Evolutionary conservation across 352 stramenopile genomes (phyloP).

Genomic region (Poterioochromonas sp.): DNA sequence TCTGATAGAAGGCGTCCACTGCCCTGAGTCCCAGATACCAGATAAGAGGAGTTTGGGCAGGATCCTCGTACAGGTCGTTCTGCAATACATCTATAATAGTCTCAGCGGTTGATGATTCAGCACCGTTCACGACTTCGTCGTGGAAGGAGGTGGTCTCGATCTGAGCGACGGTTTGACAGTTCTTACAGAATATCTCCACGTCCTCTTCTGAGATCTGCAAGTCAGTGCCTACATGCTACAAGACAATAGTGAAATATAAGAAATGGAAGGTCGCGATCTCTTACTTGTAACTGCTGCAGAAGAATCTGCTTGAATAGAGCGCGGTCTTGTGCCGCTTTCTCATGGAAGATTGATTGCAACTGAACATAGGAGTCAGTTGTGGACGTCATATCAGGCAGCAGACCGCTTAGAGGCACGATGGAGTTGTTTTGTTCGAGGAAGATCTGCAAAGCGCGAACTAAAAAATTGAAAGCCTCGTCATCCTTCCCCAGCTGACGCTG

Average conservation of each 20-base stretch:
- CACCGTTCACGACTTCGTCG: too few relatives aligned
- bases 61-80: conserved; percentile 56
- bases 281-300: conserved; percentile 36
- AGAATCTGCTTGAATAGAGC: conserved; percentile 46
- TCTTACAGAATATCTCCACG: conserved; percentile 79
- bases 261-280: conserved; percentile 35
- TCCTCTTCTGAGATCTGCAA: conserved; percentile 54
- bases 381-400: conserved; percentile 91
- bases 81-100: conserved; percentile 45
- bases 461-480: conserved; percentile 61
- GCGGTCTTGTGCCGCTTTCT: conserved; percentile 65
- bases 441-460: conserved; percentile 58
- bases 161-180: too few relatives aligned
- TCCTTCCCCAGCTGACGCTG: background rate
- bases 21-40: conserved; percentile 86
- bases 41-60: conserved; percentile 76
- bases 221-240: too few relatives aligned
- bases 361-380: conserved; percentile 83
- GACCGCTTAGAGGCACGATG: conserved; percentile 61
- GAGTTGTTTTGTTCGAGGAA: conserved; percentile 54
- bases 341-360: conserved; percentile 82
- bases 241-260: too few relatives aligned
- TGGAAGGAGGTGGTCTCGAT: too few relatives aligned
- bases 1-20: conserved; percentile 59
- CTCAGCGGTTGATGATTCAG: too few relatives aligned